Evolutionary conservation across 2,329 filamentous ascomycete genomes (phyloP).

Genomic region (Leptographium lundbergii): DNA sequence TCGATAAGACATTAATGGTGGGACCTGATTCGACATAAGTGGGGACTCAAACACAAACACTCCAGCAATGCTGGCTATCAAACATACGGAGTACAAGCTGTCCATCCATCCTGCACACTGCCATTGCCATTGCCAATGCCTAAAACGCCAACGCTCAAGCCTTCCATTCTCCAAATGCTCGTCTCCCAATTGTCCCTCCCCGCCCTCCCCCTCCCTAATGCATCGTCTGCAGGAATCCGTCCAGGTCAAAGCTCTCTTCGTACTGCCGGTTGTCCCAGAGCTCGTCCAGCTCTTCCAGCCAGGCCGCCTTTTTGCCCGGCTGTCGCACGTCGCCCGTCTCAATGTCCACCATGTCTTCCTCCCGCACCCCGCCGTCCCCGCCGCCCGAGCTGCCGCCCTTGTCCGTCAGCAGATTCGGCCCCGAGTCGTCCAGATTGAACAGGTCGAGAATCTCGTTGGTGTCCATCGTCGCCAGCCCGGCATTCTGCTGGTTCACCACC

Average conservation of each 20-base stretch:
- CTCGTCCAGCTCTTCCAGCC: slow-evolving; percentile 88
- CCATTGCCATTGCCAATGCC: background rate
- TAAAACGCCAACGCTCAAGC: background rate
- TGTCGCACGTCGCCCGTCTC: slow-evolving; percentile 85
- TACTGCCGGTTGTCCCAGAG: slow-evolving; percentile 97
- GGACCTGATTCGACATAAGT: background rate
- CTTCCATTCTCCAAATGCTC: background rate
- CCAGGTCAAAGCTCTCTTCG: slow-evolving; percentile 93
- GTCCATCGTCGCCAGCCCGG: slow-evolving; percentile 88
- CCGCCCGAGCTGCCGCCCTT: slow-evolving; percentile 32
- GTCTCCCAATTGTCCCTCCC: background rate
- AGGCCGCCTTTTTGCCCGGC: slow-evolving; percentile 85
- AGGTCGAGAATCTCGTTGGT: slow-evolving; percentile 96
- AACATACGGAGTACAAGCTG: background rate
- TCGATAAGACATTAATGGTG: slow-evolving; percentile 1
- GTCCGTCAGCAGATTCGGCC: slow-evolving; percentile 50
- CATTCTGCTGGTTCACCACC: slow-evolving; percentile 98
- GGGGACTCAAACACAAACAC: background rate
- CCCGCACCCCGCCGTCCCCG: slow-evolving; percentile 38
- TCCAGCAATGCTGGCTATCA: too few species aligned
- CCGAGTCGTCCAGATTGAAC: slow-evolving; percentile 78
- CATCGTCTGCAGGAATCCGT: slow-evolving; percentile 93
- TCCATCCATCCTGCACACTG: background rate
- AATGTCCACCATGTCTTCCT: slow-evolving; percentile 83
- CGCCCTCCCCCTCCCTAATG: slow-evolving; percentile 29